Evolutionary conservation across 768 basidiomycete genomes (phyloP).

Genomic region (Suillus variegatus): DNA sequence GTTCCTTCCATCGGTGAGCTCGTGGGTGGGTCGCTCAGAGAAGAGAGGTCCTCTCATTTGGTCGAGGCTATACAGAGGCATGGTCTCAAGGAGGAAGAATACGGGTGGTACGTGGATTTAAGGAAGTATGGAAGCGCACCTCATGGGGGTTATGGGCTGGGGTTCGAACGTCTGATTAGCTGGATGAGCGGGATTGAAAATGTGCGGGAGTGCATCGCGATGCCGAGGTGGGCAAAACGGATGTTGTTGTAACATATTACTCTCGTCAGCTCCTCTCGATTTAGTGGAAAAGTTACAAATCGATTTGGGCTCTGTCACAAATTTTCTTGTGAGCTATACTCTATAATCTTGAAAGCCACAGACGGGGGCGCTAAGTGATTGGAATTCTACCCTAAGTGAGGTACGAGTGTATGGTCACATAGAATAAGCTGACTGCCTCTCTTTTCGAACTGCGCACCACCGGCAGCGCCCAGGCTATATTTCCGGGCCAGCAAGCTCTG

Average conservation of each 20-base stretch:
- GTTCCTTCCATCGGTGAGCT: slow-evolving; percentile 89
- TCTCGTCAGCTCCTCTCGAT: neutral
- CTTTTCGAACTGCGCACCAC: too few species aligned
- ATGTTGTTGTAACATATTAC: slow-evolving; percentile 57
- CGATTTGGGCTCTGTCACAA: neutral
- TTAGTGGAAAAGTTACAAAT: neutral
- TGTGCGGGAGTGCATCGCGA: slow-evolving; percentile 89
- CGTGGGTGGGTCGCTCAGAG: slow-evolving; percentile 87
- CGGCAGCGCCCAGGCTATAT: too few species aligned
- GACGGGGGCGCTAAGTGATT: neutral
- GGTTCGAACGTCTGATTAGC: slow-evolving; percentile 87
- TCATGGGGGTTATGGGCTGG: slow-evolving; percentile 95
- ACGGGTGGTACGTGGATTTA: slow-evolving; percentile 81
- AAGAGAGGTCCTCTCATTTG: slow-evolving; percentile 65
- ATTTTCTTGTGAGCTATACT: neutral
- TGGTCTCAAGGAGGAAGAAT: slow-evolving; percentile 41
- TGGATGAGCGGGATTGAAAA: slow-evolving; percentile 90
- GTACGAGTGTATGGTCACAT: too few species aligned
- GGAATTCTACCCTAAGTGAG: too few species aligned
- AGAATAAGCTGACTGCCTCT: too few species aligned
- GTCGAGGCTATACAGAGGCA: slow-evolving; percentile 48
- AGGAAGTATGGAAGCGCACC: slow-evolving; percentile 84
- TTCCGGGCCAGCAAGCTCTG: too few species aligned
- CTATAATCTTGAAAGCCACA: neutral
- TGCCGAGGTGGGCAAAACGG: slow-evolving; percentile 86